Conservation (phyloP, 192 early-diverging fungal genomes). For the Coemansia sp. region DNA sequence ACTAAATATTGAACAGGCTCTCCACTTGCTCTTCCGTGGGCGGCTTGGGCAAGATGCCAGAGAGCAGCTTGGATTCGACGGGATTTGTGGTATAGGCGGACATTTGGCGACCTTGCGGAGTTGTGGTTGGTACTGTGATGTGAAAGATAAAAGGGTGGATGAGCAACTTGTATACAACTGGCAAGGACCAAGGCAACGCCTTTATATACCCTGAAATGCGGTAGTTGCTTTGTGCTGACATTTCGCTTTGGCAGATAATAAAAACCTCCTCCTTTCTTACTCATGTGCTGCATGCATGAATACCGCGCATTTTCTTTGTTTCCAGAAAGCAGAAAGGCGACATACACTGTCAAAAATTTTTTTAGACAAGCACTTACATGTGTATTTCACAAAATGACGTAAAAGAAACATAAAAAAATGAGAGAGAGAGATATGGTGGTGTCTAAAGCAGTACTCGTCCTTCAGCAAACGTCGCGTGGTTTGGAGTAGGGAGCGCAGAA, state of each 20-base stretch:
- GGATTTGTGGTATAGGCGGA: background rate
- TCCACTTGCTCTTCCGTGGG: conserved; percentile 2
- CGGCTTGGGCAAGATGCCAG: background rate
- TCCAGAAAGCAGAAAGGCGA: too few species aligned
- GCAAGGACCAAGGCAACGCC: too few species aligned
- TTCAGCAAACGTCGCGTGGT: background rate
- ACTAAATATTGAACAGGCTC: background rate
- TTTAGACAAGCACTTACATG: too few species aligned
- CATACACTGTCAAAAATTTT: too few species aligned
- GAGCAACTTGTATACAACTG: too few species aligned
- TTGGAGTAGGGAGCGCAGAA: conserved; percentile 46
- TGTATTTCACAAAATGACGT: too few species aligned
- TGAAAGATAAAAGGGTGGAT: background rate
- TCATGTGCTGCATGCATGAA: conserved; percentile 3
- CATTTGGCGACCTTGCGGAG: background rate
- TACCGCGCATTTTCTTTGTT: too few species aligned
- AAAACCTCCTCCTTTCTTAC: too few species aligned
- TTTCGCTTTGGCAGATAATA: background rate
- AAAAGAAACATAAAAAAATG: background rate
- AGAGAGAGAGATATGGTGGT: background rate
- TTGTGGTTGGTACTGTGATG: background rate
- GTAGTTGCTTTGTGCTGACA: background rate
- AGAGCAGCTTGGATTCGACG: background rate
- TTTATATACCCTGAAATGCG: background rate
- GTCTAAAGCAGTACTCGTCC: conserved; percentile 39